A percentile compares a stretch with the other conserved stretches of the same genome.
These are phyloP conservation scores for Chamaenerion angustifolium DNA, from an alignment of 345 rosid species.

Conservation along the genomic window DNA sequence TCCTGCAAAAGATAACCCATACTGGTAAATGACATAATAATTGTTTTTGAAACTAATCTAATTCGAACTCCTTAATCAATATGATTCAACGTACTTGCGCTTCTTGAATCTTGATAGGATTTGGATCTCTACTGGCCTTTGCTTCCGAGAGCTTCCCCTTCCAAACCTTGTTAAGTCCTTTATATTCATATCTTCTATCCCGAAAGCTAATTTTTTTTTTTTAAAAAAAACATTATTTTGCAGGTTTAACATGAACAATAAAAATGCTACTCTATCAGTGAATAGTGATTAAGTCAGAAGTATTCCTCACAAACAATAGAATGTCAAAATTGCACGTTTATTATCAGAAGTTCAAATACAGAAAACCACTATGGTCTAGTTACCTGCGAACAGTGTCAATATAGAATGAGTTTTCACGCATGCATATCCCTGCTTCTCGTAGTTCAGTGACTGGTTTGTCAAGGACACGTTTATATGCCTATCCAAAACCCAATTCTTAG, in stretches of 20 bases:
- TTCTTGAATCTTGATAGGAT: conserved; percentile 89
- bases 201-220: conserved; percentile 83
- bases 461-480: conserved; percentile 78
- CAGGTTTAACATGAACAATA: not conserved
- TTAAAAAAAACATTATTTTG: not conserved
- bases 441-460: conserved; percentile 87
- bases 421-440: conserved; percentile 97
- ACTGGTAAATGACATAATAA: conserved; percentile 3
- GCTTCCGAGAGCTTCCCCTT: conserved; percentile 96
- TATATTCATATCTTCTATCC: conserved; percentile 94
- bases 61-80: not conserved
- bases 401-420: conserved; percentile 93
- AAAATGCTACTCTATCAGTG: too few relatives aligned
- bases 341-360: too few relatives aligned
- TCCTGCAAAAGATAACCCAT: conserved; percentile 39
- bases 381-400: conserved; percentile 95
- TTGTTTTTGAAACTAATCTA: not conserved
- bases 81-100: conserved; percentile 48
- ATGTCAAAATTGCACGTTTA: too few relatives aligned
- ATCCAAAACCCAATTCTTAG: conserved; percentile 13
- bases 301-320: too few relatives aligned
- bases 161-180: conserved; percentile 94
- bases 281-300: too few relatives aligned
- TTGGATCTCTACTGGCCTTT: conserved; percentile 84
- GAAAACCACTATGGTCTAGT: conserved; percentile 7